Evolutionary conservation across 1,284 basidiomycete genomes (phyloP).

Genomic region (Marasmius sp.): DNA sequence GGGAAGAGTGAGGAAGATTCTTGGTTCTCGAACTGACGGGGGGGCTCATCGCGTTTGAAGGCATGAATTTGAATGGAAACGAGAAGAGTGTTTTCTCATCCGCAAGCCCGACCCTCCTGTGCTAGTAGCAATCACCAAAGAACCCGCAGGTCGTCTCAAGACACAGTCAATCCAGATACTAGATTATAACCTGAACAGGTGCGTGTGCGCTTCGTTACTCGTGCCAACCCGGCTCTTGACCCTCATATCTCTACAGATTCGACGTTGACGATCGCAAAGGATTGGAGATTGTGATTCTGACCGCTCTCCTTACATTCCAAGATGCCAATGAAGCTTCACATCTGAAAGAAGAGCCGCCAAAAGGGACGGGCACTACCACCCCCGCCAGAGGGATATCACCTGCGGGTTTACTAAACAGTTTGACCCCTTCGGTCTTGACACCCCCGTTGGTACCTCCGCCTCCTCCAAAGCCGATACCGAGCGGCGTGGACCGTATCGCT

Average conservation of each 20-base stretch:
- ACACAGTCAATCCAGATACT: constrained; percentile 76
- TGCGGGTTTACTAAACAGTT: too few relatives aligned
- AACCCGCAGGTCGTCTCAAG: constrained; percentile 64
- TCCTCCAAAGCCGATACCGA: constrained; percentile 60
- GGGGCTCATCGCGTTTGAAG: constrained; percentile 33
- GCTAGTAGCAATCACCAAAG: constrained; percentile 77
- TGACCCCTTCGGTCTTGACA: neutral
- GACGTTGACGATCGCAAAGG: constrained; percentile 82
- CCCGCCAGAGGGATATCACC: neutral
- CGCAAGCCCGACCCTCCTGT: constrained; percentile 85
- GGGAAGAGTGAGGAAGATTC: constrained; percentile 65
- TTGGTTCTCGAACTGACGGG: too few relatives aligned
- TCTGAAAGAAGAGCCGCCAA: constrained; percentile 20
- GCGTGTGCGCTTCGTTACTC: constrained; percentile 15
- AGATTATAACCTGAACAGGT: constrained; percentile 82
- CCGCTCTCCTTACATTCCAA: constrained; percentile 73
- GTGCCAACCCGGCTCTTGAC: neutral
- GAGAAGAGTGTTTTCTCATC: constrained; percentile 78
- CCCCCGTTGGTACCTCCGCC: constrained; percentile 31
- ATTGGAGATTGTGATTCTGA: constrained; percentile 77
- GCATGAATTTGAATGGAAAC: constrained; percentile 81
- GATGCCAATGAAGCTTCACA: constrained; percentile 67
- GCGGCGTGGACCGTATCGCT: constrained; percentile 63
- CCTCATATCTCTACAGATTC: constrained; percentile 50
- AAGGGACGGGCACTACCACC: neutral